These are phyloP conservation scores for Boletellus deceptivus DNA, from an alignment of 1,284 basidiomycete genomes.

Conservation along the genomic window DNA sequence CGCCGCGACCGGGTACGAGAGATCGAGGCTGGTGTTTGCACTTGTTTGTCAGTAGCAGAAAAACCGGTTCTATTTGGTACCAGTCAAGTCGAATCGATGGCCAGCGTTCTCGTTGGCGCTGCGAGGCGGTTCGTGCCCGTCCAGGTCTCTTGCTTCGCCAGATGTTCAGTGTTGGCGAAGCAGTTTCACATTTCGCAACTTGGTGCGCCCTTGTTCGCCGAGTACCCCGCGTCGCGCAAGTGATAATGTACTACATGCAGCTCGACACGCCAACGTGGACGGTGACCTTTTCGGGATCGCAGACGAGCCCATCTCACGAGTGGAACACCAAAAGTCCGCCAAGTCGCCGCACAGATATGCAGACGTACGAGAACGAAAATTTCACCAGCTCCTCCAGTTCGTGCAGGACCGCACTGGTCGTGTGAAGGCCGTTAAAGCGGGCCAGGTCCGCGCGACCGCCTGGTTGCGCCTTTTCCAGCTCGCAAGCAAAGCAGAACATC, in stretches of 20 bases:
- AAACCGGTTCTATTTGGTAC: not conserved
- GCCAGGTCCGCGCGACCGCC: conserved; percentile 30
- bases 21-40: not conserved
- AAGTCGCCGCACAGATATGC: not conserved
- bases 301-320: conserved; percentile 4
- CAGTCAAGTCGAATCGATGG: conserved; percentile 15
- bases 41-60: not conserved
- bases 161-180: conserved; percentile 5
- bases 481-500: conserved; percentile 45
- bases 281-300: conserved; percentile 8
- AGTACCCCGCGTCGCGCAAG: not conserved
- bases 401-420: conserved; percentile 31
- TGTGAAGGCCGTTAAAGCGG: conserved; percentile 27
- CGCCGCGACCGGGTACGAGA: too few species aligned
- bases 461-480: conserved; percentile 52
- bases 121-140: conserved; percentile 11
- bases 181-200: conserved; percentile 19
- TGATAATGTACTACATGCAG: conserved; percentile 7
- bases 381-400: conserved; percentile 26
- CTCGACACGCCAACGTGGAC: conserved; percentile 6
- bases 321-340: not conserved
- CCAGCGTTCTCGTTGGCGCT: conserved; percentile 10
- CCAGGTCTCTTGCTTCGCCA: conserved; percentile 1
- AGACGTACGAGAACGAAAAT: conserved; percentile 21
- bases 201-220: conserved; percentile 16